These are phyloP conservation scores for Phytophthora colocasiae DNA, from an alignment of 352 stramenopile genomes.

Conservation along the genomic window DNA sequence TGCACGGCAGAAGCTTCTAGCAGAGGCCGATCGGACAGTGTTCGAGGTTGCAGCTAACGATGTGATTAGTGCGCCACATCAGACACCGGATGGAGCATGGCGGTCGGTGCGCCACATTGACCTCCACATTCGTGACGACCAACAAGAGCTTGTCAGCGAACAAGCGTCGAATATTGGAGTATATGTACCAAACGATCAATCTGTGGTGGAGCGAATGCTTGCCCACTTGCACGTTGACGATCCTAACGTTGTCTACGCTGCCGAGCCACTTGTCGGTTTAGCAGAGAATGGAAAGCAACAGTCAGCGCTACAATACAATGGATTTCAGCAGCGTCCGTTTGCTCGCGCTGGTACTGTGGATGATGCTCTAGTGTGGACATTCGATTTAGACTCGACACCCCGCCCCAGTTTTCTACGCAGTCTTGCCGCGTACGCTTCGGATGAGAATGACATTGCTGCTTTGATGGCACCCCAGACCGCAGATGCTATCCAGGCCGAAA, in stretches of 20 bases:
- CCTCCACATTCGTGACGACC: constrained; percentile 49
- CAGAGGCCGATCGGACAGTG: constrained; percentile 43
- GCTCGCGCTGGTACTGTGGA: constrained; percentile 58
- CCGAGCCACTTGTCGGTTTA: constrained; percentile 27
- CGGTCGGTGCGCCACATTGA: constrained; percentile 81
- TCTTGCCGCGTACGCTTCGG: constrained; percentile 66
- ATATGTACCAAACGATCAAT: constrained; percentile 70
- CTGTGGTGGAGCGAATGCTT: constrained; percentile 61
- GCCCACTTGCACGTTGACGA: constrained; percentile 57
- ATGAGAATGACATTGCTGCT: constrained; percentile 55
- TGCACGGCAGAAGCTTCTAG: constrained; percentile 42
- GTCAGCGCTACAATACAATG: constrained; percentile 22
- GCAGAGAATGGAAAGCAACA: constrained; percentile 9
- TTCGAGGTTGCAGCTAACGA: constrained; percentile 65
- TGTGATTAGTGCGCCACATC: constrained; percentile 66
- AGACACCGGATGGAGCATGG: constrained; percentile 59
- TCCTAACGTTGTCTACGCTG: constrained; percentile 53
- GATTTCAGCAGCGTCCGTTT: constrained; percentile 52
- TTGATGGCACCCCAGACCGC: constrained; percentile 54
- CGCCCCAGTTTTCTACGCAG: constrained; percentile 64
- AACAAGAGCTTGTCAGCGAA: constrained; percentile 56
- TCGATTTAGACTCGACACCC: constrained; percentile 75
- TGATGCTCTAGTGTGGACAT: constrained; percentile 81
- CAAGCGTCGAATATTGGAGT: constrained; percentile 83
- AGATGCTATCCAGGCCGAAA: constrained; percentile 52